Conservation (phyloP, 2,329 filamentous ascomycete genomes). For the Chrysosporium keratinophilum region DNA sequence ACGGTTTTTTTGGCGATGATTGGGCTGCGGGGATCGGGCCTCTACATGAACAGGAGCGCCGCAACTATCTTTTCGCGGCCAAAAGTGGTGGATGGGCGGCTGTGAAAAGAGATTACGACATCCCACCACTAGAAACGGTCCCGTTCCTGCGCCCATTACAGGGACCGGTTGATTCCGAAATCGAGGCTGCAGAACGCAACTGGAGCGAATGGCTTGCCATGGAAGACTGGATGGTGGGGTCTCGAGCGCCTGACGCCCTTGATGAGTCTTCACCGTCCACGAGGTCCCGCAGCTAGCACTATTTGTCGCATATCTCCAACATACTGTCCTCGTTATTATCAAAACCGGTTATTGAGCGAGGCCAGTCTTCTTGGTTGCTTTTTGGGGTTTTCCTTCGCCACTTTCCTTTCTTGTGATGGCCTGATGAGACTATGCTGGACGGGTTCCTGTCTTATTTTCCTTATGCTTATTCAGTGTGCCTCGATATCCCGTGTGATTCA, state of each 20-base stretch:
- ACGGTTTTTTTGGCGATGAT: slow-evolving; percentile 94
- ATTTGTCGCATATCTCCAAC: slow-evolving; percentile 3
- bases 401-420: not conserved
- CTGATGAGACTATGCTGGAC: not conserved
- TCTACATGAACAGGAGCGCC: slow-evolving; percentile 76
- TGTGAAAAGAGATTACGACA: slow-evolving; percentile 86
- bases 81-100: slow-evolving; percentile 85
- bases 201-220: slow-evolving; percentile 96
- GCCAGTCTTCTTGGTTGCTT: not conserved
- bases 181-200: slow-evolving; percentile 66
- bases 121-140: slow-evolving; percentile 68
- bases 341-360: too few species aligned
- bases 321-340: too few species aligned
- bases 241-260: slow-evolving; percentile 51
- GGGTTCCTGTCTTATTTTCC: not conserved
- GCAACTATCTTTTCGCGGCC: slow-evolving; percentile 90
- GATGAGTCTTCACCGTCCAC: slow-evolving; percentile 31
- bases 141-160: slow-evolving; percentile 81
- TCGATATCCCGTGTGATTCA: not conserved
- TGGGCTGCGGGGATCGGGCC: slow-evolving; percentile 71
- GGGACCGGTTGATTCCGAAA: slow-evolving; percentile 64
- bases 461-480: not conserved
- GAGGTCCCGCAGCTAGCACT: slow-evolving; percentile 20
- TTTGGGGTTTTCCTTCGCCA: not conserved
- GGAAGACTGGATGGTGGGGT: slow-evolving; percentile 98